Conservation (phyloP, 169 alveolate species). For the Babesia ovata region DNA sequence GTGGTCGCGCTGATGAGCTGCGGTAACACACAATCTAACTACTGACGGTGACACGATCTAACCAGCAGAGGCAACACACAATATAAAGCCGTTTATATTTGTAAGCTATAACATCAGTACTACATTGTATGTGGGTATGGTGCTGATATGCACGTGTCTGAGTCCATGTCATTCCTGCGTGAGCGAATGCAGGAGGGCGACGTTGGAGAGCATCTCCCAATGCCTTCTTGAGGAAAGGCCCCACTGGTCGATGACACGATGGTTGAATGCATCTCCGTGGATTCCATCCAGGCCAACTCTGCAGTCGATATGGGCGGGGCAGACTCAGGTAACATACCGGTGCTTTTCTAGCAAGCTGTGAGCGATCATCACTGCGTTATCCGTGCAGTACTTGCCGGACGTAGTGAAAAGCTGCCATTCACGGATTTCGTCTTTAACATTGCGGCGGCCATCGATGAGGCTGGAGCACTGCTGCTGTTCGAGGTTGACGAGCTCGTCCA, state of each 20-base stretch:
- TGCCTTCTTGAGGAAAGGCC: slow-evolving; percentile 41
- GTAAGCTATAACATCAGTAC: too few relatives aligned
- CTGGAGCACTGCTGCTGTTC: slow-evolving; percentile 26
- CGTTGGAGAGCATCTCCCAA: slow-evolving; percentile 64
- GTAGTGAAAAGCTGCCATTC: slow-evolving; percentile 58
- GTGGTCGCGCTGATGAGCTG: too few relatives aligned
- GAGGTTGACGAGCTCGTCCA: slow-evolving; percentile 15
- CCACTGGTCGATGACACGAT: slow-evolving; percentile 48
- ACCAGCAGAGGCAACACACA: neutral
- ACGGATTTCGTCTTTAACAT: neutral
- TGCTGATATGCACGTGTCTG: too few relatives aligned
- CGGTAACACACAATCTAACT: neutral
- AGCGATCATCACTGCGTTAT: slow-evolving; percentile 67
- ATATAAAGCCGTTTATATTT: too few relatives aligned
- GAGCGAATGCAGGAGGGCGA: slow-evolving; percentile 49
- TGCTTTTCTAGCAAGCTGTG: slow-evolving; percentile 66
- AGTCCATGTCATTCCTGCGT: neutral
- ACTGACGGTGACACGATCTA: too few relatives aligned
- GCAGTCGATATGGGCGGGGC: neutral
- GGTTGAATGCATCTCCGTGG: slow-evolving; percentile 6
- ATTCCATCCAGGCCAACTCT: slow-evolving; percentile 60
- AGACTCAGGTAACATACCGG: slow-evolving; percentile 18
- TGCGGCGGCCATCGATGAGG: neutral
- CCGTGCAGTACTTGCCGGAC: slow-evolving; percentile 47
- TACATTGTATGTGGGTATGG: too few relatives aligned